These are phyloP conservation scores for Salvia miltiorrhiza DNA, from an alignment of 257 asterid genomes.

Conservation along the genomic window DNA sequence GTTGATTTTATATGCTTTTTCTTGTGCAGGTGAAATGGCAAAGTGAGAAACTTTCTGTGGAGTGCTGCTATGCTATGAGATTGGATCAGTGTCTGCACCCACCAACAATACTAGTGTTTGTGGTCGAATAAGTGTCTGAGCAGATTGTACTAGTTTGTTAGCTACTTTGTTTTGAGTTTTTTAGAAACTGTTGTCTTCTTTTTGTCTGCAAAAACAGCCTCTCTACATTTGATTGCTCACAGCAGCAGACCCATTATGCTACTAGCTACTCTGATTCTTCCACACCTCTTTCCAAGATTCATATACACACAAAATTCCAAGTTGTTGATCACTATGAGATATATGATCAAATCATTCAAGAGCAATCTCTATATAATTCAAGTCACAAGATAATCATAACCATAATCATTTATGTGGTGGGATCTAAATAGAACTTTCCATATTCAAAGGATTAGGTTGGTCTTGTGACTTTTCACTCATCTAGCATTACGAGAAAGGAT, in stretches of 20 bases:
- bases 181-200: not conserved
- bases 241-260: slow-evolving; percentile 8
- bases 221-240: not conserved
- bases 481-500: not conserved
- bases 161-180: slow-evolving; percentile 11
- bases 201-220: slow-evolving; percentile 19
- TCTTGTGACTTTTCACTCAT: not conserved
- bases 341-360: not conserved
- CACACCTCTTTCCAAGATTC: not conserved
- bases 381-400: not conserved
- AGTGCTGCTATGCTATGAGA: not conserved
- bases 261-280: not conserved
- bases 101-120: not conserved
- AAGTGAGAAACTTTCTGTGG: slow-evolving; percentile 23
- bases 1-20: not conserved
- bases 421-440: not conserved
- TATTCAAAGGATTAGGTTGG: not conserved
- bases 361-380: too few species aligned
- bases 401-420: not conserved
- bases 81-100: not conserved
- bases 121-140: not conserved
- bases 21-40: slow-evolving; percentile 48
- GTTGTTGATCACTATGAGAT: not conserved
- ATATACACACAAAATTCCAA: not conserved
- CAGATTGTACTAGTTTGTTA: slow-evolving; percentile 20